Base-by-base conservation (phyloP, 2,329 filamentous ascomycete species). In the Pseudogymnoascus sp. region DNA sequence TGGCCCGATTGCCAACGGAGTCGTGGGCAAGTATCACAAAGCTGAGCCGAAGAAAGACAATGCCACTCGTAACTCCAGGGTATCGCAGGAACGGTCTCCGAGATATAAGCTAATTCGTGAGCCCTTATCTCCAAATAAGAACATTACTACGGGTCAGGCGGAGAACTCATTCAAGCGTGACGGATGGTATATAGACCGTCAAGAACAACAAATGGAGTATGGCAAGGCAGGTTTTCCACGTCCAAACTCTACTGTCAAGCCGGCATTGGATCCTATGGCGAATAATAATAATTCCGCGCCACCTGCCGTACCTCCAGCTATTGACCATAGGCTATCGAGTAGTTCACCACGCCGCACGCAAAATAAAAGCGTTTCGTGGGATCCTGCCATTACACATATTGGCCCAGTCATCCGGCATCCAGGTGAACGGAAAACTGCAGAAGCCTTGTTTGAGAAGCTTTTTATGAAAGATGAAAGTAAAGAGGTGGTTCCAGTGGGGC, bases 311-410 rank as follows among this genome's bases (percentile, higher is more conserved):
- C 47, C 21, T 54, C n/a, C 47, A 17, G 15, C 47, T 17, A 15
- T 35, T 10, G 4, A 11, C 29, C 47, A 54, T 33, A 54, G 9
- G 7, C 47, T 29, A 54, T 33, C 47, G 2, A 54, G 3, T 13
- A 21, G n/a, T 21, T 54, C 47, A 15, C 47, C 29, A 3, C 47
- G 29, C 29, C 29, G 47, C n/a, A 21, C 17, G 47, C 29, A 33
- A 13, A 54, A 54, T 54, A 54, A 54, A 54, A 54, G 29, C n/a
- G 47, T 54, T 35, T 54, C 47, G 8, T 54, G 47, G 47, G 47
- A 54, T 35, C 47, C 47, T 54, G 47, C 47, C 4, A 54, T 54
- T 13, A 54, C 47, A 5, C 9, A 33, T 54, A 54, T 35, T 33
- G 29, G 29, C 29, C 47, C 47, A 1, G 47, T 33, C 10, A 33